Evolutionary conservation across 768 basidiomycete genomes (phyloP), one percentile per base, ranked within the genome.

Genomic region (Obba rivulosa): DNA sequence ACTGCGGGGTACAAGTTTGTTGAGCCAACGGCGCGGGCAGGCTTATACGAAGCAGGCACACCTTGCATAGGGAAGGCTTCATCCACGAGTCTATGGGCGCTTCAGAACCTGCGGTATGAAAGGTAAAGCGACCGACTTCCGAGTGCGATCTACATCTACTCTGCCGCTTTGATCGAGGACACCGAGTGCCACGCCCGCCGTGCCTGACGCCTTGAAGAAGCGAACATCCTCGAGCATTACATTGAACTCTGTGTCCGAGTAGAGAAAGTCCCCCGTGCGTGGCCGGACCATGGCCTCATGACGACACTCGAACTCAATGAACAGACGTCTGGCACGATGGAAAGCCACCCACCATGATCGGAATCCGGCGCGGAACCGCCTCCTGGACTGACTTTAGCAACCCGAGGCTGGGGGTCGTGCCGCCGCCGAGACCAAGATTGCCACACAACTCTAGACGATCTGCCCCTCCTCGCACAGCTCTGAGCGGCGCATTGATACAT

Each of bases 351-450:
- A 83, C 90, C 87, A 92, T 89, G 48, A 87, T 72, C 0, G 84
- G 80, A 8, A 79, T 57, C 28, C 28, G n/a, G 36, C 72, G 66
- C 4, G 74, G 71, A 14, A 76, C 67, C 3, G 66, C 71, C 24
- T 67, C 69, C 49, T 74, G 72, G 37, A 92, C 76, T 3, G 73
- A 65, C 55, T 67, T 80, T 34, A 89, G 67, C 28, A 92, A 73
- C 0, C 90, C 91, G n/a, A 86, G 53, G 50, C 79, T 85, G 4
- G 91, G 90, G 0, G 91, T 92, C 16, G 81, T 86, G 8, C 91
- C 91, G 18, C 91, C 91, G 20, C 89, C 91, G 22, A 78, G 56
- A 3, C 74, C 78, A 17, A 90, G 69, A 61, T 83, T 85, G 5
- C 71, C 76, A 57, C 87, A 91, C 11, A 91, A 62, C 59, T 90